phyloP scores from a whole-genome alignment of 2,329 filamentous ascomycete species.

The Lizonia empirigonia region DNA sequence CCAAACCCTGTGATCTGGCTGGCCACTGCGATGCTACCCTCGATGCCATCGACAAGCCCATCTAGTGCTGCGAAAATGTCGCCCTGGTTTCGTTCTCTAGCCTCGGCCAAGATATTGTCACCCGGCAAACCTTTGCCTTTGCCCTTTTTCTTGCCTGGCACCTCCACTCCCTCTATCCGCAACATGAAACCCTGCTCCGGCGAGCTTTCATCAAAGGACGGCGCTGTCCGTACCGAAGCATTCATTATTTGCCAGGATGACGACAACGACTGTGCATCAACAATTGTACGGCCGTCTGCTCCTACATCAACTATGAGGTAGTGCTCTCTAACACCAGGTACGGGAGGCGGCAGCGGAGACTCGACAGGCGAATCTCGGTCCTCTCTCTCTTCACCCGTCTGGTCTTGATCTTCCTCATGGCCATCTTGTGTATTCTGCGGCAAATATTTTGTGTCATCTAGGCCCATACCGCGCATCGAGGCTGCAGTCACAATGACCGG shows the following conservation, averaged over 20 bases:
- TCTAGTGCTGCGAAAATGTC: conserved; percentile 47
- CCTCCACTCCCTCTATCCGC: conserved; percentile 62
- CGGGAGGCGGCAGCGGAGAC: conserved; percentile 54
- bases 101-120: conserved; percentile 36
- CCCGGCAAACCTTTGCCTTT: conserved; percentile 39
- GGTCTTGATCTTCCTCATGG: conserved; percentile 21
- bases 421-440: conserved; percentile 33
- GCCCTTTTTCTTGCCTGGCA: conserved; percentile 39
- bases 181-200: conserved; percentile 62
- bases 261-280: conserved; percentile 73
- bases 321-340: conserved; percentile 58
- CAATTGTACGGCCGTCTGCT: conserved; percentile 58
- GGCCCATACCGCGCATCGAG: conserved; percentile 60
- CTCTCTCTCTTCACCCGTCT: conserved; percentile 31
- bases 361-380: conserved; percentile 35
- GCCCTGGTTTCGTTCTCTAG: conserved; percentile 38
- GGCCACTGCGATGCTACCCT: conserved; percentile 43
- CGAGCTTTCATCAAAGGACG: conserved; percentile 63
- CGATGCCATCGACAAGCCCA: conserved; percentile 45
- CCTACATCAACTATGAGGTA: conserved; percentile 63
- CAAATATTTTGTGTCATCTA: conserved; percentile 50
- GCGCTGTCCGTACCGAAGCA: conserved; percentile 62
- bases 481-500: conserved; percentile 74
- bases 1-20: conserved; percentile 36
- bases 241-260: conserved; percentile 72